Evolutionary conservation across 768 basidiomycete genomes (phyloP).

Genomic region (Leccinum uliginosum): DNA sequence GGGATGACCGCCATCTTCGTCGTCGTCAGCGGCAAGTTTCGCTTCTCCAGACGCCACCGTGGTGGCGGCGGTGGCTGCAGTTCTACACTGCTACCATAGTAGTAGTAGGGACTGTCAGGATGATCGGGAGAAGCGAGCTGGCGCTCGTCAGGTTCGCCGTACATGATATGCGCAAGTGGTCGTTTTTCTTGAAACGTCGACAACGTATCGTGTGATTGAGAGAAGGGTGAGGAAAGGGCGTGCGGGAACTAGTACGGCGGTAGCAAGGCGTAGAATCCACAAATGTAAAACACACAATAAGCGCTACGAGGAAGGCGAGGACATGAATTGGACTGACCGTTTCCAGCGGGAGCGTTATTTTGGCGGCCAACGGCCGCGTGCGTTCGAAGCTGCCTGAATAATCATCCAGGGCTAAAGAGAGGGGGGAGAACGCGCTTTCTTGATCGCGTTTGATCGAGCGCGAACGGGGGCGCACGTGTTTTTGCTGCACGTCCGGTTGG

Average conservation of each 20-base stretch:
- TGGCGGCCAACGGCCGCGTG: slow-evolving; percentile 14
- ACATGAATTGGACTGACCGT: slow-evolving; percentile 6
- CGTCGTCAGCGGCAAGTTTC: background rate
- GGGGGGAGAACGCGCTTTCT: background rate
- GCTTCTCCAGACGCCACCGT: slow-evolving; percentile 13
- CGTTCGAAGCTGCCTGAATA: slow-evolving; percentile 10
- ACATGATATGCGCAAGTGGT: slow-evolving; percentile 9
- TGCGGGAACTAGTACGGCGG: slow-evolving; percentile 7
- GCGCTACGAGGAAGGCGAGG: background rate
- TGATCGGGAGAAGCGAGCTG: background rate
- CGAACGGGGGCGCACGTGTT: slow-evolving; percentile 2
- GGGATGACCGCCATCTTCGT: slow-evolving; percentile 1
- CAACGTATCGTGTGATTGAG: slow-evolving; percentile 8
- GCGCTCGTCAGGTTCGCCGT: slow-evolving; percentile 18
- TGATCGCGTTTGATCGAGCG: slow-evolving; percentile 16
- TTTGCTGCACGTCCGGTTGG: background rate
- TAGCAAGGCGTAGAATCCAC: background rate
- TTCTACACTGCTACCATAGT: background rate
- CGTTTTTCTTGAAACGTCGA: slow-evolving; percentile 7
- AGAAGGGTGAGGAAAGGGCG: slow-evolving; percentile 4
- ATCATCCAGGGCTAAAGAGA: background rate
- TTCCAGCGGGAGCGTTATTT: slow-evolving; percentile 15
- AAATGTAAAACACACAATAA: background rate
- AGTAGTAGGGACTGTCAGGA: background rate
- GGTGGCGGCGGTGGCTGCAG: background rate